Evolutionary conservation across 2,329 filamentous ascomycete genomes (phyloP), one percentile per base, ranked within the genome.

Genomic region (Phaeophleospora eucalypticola): DNA sequence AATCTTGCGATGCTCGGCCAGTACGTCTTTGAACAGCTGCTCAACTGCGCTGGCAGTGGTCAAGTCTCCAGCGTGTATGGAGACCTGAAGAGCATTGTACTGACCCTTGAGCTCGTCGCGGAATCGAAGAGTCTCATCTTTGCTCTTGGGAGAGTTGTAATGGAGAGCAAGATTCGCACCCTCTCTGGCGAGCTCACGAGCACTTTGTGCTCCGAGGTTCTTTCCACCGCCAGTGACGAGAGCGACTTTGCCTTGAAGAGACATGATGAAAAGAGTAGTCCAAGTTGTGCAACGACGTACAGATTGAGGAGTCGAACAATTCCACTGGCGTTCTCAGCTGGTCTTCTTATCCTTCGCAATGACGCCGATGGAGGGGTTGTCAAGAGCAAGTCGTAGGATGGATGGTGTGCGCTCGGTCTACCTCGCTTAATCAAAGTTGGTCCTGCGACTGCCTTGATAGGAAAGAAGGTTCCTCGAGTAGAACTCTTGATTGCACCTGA

Each of bases 61-160:
- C 42, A 74, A 62, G 48, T 75, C 69, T 14, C 58, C 71, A 50
- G 72, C 65, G 59, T 74, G 73, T 49, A 72, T 67, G 9, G 57
- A 58, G 10, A 61, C 58, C 19, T 63, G 41, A 37, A 62, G 59
- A 15, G 12, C 19, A 7, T 37, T 12, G 21, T 44, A 15, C 24
- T 16, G 14, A 9, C 16, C 12, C 15, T 15, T 17, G n/a, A 76
- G 59, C 45, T 67, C 61, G 4, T 61, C 52, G n/a, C 64, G 61
- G n/a, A 75, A 60, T 38, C 62, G 54, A 9, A 54, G 56, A 14
- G 70, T 65, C 10, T 67, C 62, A 9, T 60, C 53, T 57, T 72
- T 68, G 56, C 67, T 67, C 47, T 58, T 60, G 36, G 64, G 42
- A 8, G 71, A 72, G 57, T 69, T 68, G 60, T 71, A 73, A 52